Base-by-base conservation (phyloP, 345 rosid species). In the Limnanthes douglasii region DNA sequence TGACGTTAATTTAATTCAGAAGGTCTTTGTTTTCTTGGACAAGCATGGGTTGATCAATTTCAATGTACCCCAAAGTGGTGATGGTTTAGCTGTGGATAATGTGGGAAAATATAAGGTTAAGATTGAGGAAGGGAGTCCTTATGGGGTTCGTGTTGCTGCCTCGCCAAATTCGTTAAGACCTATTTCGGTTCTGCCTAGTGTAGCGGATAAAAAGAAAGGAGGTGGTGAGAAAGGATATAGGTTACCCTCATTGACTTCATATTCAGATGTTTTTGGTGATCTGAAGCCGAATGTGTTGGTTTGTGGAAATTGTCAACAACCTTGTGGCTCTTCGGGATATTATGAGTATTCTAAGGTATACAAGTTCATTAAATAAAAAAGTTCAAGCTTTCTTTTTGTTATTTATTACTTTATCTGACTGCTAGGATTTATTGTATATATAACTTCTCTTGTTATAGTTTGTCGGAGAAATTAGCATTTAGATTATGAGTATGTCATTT, bases 11-110 rank as follows among this genome's bases (percentile, higher is more conserved):
- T 57, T 90, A 56, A 81, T 80, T 27, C 72, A 33, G 9, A 90
- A 80, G 65, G 80, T 80, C 8, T 90, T 90, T 46, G 49, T 42
- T 28, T 80, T 75, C 44, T 53, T 90, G 51, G 70, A 84, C 10
- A 52, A 41, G 2, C 75, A 86, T 79, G 94, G 98, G 8, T 41
- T 90, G 53, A 72, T 90, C 58, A 90, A 90, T 47, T 80, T 72
- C 45, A 55, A 58, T 2, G 62, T 57, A 0, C 25, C 47, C 3
- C 39, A 50, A 2, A 10, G 29, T 11, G 43, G 15, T 1, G 39
- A 37, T 14, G 51, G 21, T 34, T 22, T 6, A 4, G 64, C 23
- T 31, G 43, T 18, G 21, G 84, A 53, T 44, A 33, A 22, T 11
- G 62, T 51, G 37, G 58, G 13, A 12, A 45, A 34, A 22, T 50